Base-by-base conservation (phyloP, 768 basidiomycete species). In the Kockovaella imperatae region DNA sequence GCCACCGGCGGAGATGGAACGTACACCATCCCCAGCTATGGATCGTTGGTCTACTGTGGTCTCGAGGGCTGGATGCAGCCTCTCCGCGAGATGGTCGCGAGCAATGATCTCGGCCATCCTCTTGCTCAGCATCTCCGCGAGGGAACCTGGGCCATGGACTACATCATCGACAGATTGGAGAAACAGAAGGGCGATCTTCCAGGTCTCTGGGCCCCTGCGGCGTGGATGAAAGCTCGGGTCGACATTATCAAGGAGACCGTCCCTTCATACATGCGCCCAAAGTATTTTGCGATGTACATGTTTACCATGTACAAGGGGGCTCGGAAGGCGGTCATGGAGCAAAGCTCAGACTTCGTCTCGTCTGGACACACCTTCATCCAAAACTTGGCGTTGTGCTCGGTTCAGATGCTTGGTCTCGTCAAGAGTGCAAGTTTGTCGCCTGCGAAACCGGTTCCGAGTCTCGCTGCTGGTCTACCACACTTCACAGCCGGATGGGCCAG, bases 61-160 rank as follows among this genome's bases (percentile, higher is more conserved):
- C 70, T 97, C 42, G 88, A 97, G 63, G 95, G 95, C 1, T 99
- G 91, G 89, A 96, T 99, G 89, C 79, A 83, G 57, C 82, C 82
- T 0, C 74, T 97, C 46, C 77, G 80, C 31, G 80, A 80, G 57
- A 81, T 97, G 68, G 90, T 90, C 80, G 76, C 77, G 56, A 78
- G 81, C 62, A 97, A 97, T 69, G 90, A 99, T 67, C 77, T 97
- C 3, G 95, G 95, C 0, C 90, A 97, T 69, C 79, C 88, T 1
- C 75, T 99, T 3, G 93, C 88, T 60, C 82, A 75, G 3, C 87
- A 97, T 71, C 71, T 97, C 49, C 79, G 95, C 50, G 77, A 83
- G 24, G 95, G 95, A 5, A 77, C 77, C 14, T 97, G 95, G 95
- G 85, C 93, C 11, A 71, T 96, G 60, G 87, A 97, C 70, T 97